Conservation (phyloP, 148 eudicot species). For the Tetragonia tetragonoides region DNA sequence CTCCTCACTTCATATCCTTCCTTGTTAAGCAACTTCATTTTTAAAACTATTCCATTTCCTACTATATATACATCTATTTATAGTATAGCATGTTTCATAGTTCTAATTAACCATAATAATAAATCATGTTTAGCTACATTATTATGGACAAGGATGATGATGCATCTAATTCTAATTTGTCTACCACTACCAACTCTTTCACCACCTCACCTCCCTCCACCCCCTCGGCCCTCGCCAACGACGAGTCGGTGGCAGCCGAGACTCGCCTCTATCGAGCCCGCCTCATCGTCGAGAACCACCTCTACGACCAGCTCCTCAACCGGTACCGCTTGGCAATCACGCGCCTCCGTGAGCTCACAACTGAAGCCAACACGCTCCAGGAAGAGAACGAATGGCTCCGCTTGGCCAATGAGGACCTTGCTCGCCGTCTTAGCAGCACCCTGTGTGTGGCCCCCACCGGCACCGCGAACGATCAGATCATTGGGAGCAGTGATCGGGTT, state of each 20-base stretch:
- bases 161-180: not conserved
- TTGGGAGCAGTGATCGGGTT: too few relatives aligned
- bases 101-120: not conserved
- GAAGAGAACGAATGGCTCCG: constrained; percentile 62
- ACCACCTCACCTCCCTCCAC: constrained; percentile 36
- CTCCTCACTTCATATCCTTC: constrained; percentile 19
- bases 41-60: not conserved
- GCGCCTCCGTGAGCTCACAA: constrained; percentile 35
- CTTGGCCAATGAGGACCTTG: constrained; percentile 50
- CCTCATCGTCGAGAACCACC: constrained; percentile 53
- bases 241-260: constrained; percentile 22
- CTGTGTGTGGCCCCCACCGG: not conserved
- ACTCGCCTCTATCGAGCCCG: constrained; percentile 46
- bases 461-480: not conserved
- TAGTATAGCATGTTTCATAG: not conserved
- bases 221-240: constrained; percentile 30
- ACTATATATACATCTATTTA: constrained; percentile 1
- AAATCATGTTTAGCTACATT: not conserved
- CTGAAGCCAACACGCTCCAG: constrained; percentile 46
- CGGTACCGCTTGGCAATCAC: constrained; percentile 34
- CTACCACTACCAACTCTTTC: constrained; percentile 1
- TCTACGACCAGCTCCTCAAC: constrained; percentile 50
- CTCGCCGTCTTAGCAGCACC: constrained; percentile 34
- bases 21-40: constrained; percentile 32
- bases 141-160: constrained; percentile 3